A percentile compares a stretch with the other conserved stretches of the same genome.
These are phyloP conservation scores for Thozetella sp. DNA, from an alignment of 495 filamentous ascomycete genomes.

Conservation along the genomic window DNA sequence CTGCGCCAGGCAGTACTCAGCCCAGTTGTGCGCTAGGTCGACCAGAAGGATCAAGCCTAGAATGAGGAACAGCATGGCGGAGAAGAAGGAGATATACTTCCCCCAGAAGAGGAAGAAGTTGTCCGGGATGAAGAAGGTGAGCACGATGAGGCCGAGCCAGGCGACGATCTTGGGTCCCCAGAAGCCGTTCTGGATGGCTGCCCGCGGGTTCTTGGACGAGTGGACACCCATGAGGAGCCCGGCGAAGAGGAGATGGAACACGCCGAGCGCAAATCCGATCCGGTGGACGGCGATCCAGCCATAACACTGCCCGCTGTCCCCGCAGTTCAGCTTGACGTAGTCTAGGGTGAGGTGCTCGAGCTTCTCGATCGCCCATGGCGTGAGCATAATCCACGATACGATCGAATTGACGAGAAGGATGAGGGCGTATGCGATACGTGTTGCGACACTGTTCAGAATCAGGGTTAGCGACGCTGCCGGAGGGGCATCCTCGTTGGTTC, in stretches of 20 bases:
- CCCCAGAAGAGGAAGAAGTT: constrained; percentile 95
- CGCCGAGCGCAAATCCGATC: constrained; percentile 94
- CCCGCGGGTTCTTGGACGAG: constrained; percentile 83
- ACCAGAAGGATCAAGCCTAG: constrained; percentile 91
- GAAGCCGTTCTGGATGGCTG: constrained; percentile 90
- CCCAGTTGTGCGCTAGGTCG: constrained; percentile 97
- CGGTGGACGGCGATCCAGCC: constrained; percentile 96
- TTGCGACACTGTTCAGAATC: constrained; percentile 73
- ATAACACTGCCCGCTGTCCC: constrained; percentile 80
- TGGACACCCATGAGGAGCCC: constrained; percentile 83
- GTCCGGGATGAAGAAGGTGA: constrained; percentile 95
- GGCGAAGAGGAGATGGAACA: constrained; percentile 88
- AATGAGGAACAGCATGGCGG: constrained; percentile 92
- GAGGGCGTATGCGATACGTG: constrained; percentile 95
- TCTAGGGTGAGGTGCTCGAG: constrained; percentile 88
- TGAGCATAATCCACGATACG: constrained; percentile 98
- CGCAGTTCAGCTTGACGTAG: constrained; percentile 91
- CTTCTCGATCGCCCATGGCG: constrained; percentile 96
- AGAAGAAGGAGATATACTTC: constrained; percentile 86
- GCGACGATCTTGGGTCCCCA: constrained; percentile 81
- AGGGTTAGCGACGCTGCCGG: not conserved
- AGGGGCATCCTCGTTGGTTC: not conserved
- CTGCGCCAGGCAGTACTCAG: constrained; percentile 90
- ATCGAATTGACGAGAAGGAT: constrained; percentile 96
- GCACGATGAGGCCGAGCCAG: constrained; percentile 83